Evolutionary conservation across 306 rosid genomes (phyloP), one percentile per base, ranked within the genome.

Genomic region (Coriaria nepalensis): DNA sequence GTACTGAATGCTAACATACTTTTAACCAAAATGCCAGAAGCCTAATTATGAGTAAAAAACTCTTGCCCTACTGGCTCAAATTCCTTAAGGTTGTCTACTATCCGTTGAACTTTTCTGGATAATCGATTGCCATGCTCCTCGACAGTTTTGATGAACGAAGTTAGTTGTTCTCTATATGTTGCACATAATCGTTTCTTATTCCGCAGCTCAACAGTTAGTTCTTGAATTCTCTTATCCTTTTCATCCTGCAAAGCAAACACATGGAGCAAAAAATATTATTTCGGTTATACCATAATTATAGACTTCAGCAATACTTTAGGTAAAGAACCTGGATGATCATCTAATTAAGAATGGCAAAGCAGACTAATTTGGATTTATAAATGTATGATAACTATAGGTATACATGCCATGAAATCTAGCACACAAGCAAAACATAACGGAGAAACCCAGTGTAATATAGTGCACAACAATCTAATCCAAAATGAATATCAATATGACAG

Each of bases 221-320:
- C 97, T 69, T 81, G 97, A 67, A 88, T 84, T 71, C 37, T 86
- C 68, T 72, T 88, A 70, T 88, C 93, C 72, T 78, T 88, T 58
- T 88, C 97, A 63, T 88, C 97, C 95, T 88, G 51, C 47, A 78
- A 48, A 55, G 40, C 43, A 45, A 53, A 15, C 11, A 11, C 6
- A 47, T 10, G 40, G 48, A 34, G 32, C 10, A 52, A 60, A 65
- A 13, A 6, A 32, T 6, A 14, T 48, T 15, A 53, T 20, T 20
- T 49, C 50, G 13, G 42, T 35, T 50, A 68, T 37, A 47, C 52
- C 35, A 35, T 34, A 55, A 43, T 10, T 43, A 5, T 4, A 47
- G n/a, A n/a, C n/a, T n/a, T n/a, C 47, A 56, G 34, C 5, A 33
- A 9, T 39, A 35, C n/a, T 37, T 33, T 14, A 42, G 42, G 34